Evolutionary conservation across 2,329 filamentous ascomycete genomes (phyloP).

Genomic region (Elsinoe perseae): DNA sequence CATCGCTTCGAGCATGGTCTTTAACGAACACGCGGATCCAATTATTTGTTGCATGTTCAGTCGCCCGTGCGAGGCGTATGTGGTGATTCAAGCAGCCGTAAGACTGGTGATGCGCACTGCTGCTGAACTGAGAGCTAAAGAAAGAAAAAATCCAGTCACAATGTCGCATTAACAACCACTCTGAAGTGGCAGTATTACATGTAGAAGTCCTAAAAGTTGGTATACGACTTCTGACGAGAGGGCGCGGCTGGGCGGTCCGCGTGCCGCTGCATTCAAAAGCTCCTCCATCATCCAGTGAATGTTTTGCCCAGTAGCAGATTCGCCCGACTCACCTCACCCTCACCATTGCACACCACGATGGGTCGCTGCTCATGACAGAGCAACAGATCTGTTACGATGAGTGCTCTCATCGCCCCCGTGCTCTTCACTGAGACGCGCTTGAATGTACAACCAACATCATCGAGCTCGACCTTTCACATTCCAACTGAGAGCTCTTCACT

Average conservation of each 20-base stretch:
- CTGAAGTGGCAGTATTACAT: too few relatives aligned
- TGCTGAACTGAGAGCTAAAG: too few relatives aligned
- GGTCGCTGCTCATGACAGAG: neutral
- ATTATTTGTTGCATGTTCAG: too few relatives aligned
- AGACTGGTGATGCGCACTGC: too few relatives aligned
- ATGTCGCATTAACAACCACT: too few relatives aligned
- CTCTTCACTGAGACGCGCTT: slow-evolving; percentile 82
- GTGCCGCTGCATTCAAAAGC: neutral
- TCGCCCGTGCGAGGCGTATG: too few relatives aligned
- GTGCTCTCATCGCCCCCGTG: slow-evolving; percentile 53
- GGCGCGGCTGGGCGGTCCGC: neutral
- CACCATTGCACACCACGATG: neutral
- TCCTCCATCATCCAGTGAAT: neutral
- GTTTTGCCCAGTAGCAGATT: neutral
- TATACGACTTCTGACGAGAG: too few relatives aligned
- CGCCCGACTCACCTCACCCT: neutral
- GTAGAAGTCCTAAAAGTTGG: too few relatives aligned
- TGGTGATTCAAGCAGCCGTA: too few relatives aligned
- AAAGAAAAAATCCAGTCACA: too few relatives aligned
- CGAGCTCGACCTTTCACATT: slow-evolving; percentile 61
- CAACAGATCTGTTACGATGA: slow-evolving; percentile 48
- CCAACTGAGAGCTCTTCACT: slow-evolving; percentile 38
- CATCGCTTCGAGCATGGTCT: too few relatives aligned
- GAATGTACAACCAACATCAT: slow-evolving; percentile 66
- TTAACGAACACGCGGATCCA: too few relatives aligned